Base-by-base conservation (phyloP, 306 rosid species). In the Malus fusca region DNA sequence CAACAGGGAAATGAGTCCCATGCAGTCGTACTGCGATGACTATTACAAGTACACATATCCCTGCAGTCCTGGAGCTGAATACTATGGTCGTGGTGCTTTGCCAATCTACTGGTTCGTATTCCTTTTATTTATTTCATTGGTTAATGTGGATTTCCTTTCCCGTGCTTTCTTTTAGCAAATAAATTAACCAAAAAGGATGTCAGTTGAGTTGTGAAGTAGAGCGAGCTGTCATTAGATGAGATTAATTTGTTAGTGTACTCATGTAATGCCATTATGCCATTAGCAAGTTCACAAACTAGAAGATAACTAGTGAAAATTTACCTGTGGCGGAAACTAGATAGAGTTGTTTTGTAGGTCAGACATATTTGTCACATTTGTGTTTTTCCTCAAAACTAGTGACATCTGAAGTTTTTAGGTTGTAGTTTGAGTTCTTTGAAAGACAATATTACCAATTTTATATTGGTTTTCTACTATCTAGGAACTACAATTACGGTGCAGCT, bases 1-100 rank as follows among this genome's bases (percentile, higher is more conserved):
- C 85, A 95, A 90, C 86, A 90, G 72, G 80, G 99, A 95, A 84
- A 81, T 95, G 97, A 95, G 99, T 86, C 99, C 98, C 43, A 88
- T 88, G 84, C 99, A 92, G 83, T 58, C 79, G 61, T 95, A 95
- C 84, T 95, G 99, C 64, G 89, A 95, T 62, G 97, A 95, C 23
- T 90, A 76, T 78, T 92, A 52, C 93, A 95, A 95, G 75, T 70
- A 67, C n/a, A 89, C 90, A 11, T 90, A 90, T 69, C 99, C 99
- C 43, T 95, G 99, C 83, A 25, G 89, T 72, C 98, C 99, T 33
- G 96, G 97, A 37, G 97, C 96, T 14, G 85, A 87, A 0, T 95
- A 95, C 86, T 92, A 88, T 15, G 99, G 99, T 68, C 99, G 99
- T n/a, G 99, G 99, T 56, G 99, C 99, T 78, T 56, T 95, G 64